A percentile compares a stretch with the other conserved stretches of the same genome.
Conservation (phyloP, 768 basidiomycete genomes). For the Calocybe gangraenosa region DNA sequence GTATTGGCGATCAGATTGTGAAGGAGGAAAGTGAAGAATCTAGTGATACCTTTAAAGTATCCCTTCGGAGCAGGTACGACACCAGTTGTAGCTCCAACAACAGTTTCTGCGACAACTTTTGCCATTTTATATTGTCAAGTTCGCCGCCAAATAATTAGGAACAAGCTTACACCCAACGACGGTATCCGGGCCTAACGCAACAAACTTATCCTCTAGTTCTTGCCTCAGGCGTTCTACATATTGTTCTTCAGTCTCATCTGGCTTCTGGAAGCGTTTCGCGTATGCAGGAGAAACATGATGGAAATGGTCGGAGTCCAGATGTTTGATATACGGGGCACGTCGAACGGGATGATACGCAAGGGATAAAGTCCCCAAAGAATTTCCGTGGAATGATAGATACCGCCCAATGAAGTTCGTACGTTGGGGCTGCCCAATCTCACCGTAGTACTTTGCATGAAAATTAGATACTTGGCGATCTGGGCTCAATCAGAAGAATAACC, state of each 20-base stretch:
- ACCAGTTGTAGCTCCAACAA: slow-evolving; percentile 83
- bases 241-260: slow-evolving; percentile 69
- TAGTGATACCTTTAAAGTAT: slow-evolving; percentile 57
- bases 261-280: slow-evolving; percentile 68
- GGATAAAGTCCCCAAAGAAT: slow-evolving; percentile 68
- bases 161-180: slow-evolving; percentile 79
- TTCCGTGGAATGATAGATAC: slow-evolving; percentile 80
- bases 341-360: slow-evolving; percentile 64
- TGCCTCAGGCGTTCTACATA: slow-evolving; percentile 75
- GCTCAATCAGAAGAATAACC: slow-evolving; percentile 33
- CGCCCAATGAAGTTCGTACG: slow-evolving; percentile 79
- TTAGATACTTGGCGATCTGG: background rate
- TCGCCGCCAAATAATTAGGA: background rate
- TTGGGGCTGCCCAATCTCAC: slow-evolving; percentile 63
- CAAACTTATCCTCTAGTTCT: slow-evolving; percentile 84
- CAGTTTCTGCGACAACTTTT: slow-evolving; percentile 79
- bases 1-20: background rate
- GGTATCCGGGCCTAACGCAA: slow-evolving; percentile 76
- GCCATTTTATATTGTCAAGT: slow-evolving; percentile 1
- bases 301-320: slow-evolving; percentile 63
- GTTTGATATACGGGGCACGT: slow-evolving; percentile 61
- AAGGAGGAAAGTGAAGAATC: background rate
- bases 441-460: slow-evolving; percentile 49
- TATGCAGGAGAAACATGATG: slow-evolving; percentile 90
- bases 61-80: slow-evolving; percentile 75